phyloP scores from a whole-genome alignment of 2,329 filamentous ascomycete genomes.

The Shiraia sp. region DNA sequence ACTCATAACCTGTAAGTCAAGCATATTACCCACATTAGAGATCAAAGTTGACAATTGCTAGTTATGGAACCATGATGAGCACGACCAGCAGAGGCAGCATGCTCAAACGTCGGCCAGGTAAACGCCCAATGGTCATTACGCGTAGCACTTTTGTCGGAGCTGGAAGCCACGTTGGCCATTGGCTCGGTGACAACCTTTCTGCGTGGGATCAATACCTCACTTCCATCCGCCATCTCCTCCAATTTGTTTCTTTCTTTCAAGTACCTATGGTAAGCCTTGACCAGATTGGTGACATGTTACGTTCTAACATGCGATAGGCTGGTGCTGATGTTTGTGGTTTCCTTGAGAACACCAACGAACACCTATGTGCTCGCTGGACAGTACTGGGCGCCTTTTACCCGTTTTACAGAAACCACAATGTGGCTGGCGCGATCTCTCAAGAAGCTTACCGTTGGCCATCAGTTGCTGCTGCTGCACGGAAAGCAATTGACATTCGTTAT shows the following conservation, averaged over 20 bases:
- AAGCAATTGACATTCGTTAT: constrained; percentile 72
- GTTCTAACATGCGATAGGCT: constrained; percentile 9
- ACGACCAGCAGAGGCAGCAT: constrained; percentile 67
- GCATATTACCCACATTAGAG: constrained; percentile 65
- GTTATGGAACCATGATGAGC: constrained; percentile 76
- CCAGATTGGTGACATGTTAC: neutral
- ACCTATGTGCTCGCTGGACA: constrained; percentile 74
- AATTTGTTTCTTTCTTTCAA: constrained; percentile 53
- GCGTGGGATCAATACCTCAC: constrained; percentile 50
- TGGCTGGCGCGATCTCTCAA: constrained; percentile 60
- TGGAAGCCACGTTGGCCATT: constrained; percentile 62
- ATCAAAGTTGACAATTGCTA: constrained; percentile 4
- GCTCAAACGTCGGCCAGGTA: constrained; percentile 65
- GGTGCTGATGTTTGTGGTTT: constrained; percentile 76
- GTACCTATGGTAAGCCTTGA: constrained; percentile 45
- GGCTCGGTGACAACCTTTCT: constrained; percentile 59
- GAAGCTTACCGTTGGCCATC: constrained; percentile 64
- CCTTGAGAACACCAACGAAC: constrained; percentile 65
- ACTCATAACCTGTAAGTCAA: constrained; percentile 69
- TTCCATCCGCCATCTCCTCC: constrained; percentile 46
- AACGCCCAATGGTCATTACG: constrained; percentile 73
- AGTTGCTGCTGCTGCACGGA: constrained; percentile 67
- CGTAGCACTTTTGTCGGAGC: constrained; percentile 77
- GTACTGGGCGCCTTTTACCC: constrained; percentile 71
- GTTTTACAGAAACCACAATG: constrained; percentile 75